Evolutionary conservation across 768 basidiomycete species (phyloP).

Genomic region (Suillus alpinus): DNA sequence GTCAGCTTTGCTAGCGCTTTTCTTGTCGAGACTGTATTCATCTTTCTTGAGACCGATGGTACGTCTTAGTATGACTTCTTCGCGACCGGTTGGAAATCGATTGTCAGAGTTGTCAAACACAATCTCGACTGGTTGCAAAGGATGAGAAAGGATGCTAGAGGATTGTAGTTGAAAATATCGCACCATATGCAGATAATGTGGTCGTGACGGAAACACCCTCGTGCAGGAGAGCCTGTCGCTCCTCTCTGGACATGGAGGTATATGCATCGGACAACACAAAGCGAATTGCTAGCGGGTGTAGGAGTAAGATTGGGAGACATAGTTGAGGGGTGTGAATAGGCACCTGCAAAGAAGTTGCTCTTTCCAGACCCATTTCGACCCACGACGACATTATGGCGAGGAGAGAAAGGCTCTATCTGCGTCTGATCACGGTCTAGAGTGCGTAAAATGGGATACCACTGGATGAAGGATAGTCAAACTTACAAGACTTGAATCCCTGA

Average conservation of each 20-base stretch:
- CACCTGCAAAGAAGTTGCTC: slow-evolving; percentile 97
- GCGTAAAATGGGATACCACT: neutral
- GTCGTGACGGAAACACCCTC: slow-evolving; percentile 87
- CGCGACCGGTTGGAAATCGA: slow-evolving; percentile 88
- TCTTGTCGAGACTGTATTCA: slow-evolving; percentile 95
- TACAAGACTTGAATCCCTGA: slow-evolving; percentile 98
- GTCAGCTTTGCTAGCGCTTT: slow-evolving; percentile 93
- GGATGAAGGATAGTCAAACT: slow-evolving; percentile 19
- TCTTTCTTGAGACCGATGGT: slow-evolving; percentile 99
- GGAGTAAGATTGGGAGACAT: neutral
- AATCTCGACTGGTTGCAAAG: slow-evolving; percentile 67
- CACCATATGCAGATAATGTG: slow-evolving; percentile 89
- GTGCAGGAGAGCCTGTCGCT: slow-evolving; percentile 89
- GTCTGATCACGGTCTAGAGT: slow-evolving; percentile 78
- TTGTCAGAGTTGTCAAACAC: slow-evolving; percentile 94
- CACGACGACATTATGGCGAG: slow-evolving; percentile 93
- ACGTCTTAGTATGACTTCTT: slow-evolving; percentile 83
- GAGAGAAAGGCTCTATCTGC: slow-evolving; percentile 91
- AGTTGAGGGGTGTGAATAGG: slow-evolving; percentile 20
- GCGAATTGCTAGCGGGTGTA: slow-evolving; percentile 67
- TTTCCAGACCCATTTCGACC: slow-evolving; percentile 98
- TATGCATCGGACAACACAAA: slow-evolving; percentile 98
- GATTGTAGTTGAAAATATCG: slow-evolving; percentile 12
- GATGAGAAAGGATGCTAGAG: neutral
- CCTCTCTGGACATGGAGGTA: slow-evolving; percentile 91